Evolutionary conservation across 1,284 basidiomycete genomes (phyloP).

Genomic region (Caloboletus inedulis): DNA sequence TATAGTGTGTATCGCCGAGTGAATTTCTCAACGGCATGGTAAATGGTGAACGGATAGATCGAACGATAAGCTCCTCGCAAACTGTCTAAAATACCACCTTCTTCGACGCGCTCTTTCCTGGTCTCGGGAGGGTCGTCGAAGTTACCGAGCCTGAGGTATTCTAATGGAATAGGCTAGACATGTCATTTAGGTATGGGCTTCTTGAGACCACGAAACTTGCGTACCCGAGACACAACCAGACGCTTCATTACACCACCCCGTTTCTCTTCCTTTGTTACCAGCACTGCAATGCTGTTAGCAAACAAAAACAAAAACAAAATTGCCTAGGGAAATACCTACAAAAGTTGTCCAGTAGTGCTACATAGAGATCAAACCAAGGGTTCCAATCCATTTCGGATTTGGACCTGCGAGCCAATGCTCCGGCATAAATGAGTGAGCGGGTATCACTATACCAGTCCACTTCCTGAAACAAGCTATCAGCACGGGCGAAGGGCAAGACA

Average conservation of each 20-base stretch:
- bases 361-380: conserved; percentile 63
- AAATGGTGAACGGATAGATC: conserved; percentile 72
- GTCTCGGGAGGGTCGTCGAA: conserved; percentile 57
- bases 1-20: conserved; percentile 69
- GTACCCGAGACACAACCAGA: conserved; percentile 61
- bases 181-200: conserved; percentile 7
- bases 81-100: conserved; percentile 54
- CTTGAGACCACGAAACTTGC: conserved; percentile 19
- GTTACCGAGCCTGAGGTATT: conserved; percentile 65
- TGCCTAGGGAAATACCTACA: conserved; percentile 41
- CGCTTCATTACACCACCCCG: conserved; percentile 49
- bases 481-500: background rate
- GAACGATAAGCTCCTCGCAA: conserved; percentile 48
- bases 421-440: conserved; percentile 64
- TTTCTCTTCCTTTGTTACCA: conserved; percentile 61
- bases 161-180: conserved; percentile 67
- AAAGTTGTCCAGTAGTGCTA: conserved; percentile 75
- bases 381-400: conserved; percentile 58
- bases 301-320: background rate
- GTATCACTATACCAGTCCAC: conserved; percentile 74
- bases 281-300: conserved; percentile 40
- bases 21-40: conserved; percentile 57
- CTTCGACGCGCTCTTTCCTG: conserved; percentile 58
- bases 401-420: conserved; percentile 51
- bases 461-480: conserved; percentile 47